These are phyloP conservation scores for Pseudocercospora vitis DNA, from an alignment of 2,329 filamentous ascomycete genomes.

Conservation along the genomic window DNA sequence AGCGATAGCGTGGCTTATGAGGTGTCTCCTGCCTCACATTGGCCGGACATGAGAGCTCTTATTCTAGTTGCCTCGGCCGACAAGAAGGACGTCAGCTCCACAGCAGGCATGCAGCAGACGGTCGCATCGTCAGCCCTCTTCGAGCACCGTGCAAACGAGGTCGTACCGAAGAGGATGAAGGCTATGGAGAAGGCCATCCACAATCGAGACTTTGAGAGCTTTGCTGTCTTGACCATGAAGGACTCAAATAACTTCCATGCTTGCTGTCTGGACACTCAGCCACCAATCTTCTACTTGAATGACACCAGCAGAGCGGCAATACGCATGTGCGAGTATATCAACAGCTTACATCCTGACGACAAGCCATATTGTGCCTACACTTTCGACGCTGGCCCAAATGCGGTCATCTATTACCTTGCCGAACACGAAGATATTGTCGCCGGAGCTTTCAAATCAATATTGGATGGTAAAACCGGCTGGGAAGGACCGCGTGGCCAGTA, in stretches of 20 bases:
- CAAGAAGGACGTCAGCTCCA: constrained; percentile 94
- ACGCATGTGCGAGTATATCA: constrained; percentile 84
- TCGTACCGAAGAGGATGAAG: constrained; percentile 81
- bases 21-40: constrained; percentile 84
- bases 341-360: constrained; percentile 64
- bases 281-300: constrained; percentile 98
- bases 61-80: constrained; percentile 88
- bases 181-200: constrained; percentile 81
- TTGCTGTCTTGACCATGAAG: constrained; percentile 90
- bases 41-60: constrained; percentile 91
- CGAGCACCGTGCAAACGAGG: constrained; percentile 67
- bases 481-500: constrained; percentile 56
- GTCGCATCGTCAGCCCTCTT: constrained; percentile 90
- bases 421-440: constrained; percentile 71
- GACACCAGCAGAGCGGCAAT: constrained; percentile 87
- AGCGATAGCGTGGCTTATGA: constrained; percentile 84
- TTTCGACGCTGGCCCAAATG: constrained; percentile 95
- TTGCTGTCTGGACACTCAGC: constrained; percentile 89
- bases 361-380: constrained; percentile 88
- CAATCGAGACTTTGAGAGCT: constrained; percentile 76
- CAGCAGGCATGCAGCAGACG: constrained; percentile 94
- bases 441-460: constrained; percentile 71
- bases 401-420: constrained; percentile 91
- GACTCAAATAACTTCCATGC: constrained; percentile 98
- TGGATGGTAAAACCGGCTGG: constrained; percentile 70